Evolutionary conservation across 176 grass and related monocot species (phyloP), one percentile per base, ranked within the genome.

Genomic region (Areca catechu): DNA sequence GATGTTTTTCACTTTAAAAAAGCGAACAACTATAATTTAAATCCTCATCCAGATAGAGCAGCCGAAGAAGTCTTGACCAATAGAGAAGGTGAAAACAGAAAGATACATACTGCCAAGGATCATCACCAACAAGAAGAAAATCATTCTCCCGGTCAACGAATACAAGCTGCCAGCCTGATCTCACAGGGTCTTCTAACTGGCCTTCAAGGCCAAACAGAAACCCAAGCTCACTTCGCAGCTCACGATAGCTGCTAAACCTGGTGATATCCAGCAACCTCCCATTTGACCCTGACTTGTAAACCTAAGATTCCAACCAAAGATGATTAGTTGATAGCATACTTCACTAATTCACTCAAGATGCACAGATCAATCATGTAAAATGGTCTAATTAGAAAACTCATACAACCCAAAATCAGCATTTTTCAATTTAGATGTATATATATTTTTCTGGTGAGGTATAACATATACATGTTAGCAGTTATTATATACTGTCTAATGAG

Each of bases 141-240:
- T 89, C 85, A 76, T 84, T 77, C 54, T 89, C 80, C 57, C 81
- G 76, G 74, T 89, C 85, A 57, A 66, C 79, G 22, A 78, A 89
- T 48, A 89, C 85, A 29, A 89, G 80, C 53, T 89, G 81, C 85
- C 85, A 89, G 50, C 85, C 85, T 49, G 77, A 70, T 66, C 85
- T 89, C 34, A 82, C 74, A 0, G 72, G 76, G 56, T 89, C 85
- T 61, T 89, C 80, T 24, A 89, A 81, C 64, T 84, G 85, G 22
- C 85, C 85, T 77, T 83, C 76, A 24, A 89, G 77, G 65, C 85
- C 83, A 66, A 89, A 89, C 85, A 89, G 71, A 16, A 63, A 61
- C 24, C 74, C 80, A 15, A 89, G 63, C 4, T 81, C 80, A 56
- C 75, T 77, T n/a, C 81, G 81, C 37, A 89, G 62, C 29, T 89